Evolutionary conservation across 306 rosid genomes (phyloP).

Genomic region (Carpinus viminea): DNA sequence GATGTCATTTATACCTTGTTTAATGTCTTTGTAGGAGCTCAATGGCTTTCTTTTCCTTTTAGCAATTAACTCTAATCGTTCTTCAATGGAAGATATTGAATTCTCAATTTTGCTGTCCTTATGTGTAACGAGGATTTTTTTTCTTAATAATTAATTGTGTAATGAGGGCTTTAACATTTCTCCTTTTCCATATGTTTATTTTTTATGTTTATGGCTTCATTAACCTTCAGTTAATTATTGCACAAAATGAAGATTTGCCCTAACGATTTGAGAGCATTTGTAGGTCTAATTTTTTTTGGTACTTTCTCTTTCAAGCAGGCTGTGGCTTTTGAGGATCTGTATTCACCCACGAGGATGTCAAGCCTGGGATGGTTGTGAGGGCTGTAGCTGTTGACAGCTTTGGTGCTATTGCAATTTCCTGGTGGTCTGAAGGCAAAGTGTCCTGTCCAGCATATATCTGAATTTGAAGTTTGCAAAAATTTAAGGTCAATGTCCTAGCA

Average conservation of each 20-base stretch:
- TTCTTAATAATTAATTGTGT: no score
- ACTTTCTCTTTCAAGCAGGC: slow-evolving; percentile 53
- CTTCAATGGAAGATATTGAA: not conserved
- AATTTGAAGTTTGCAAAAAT: slow-evolving; percentile 88
- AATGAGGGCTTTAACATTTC: not conserved
- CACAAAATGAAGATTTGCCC: slow-evolving; percentile 9
- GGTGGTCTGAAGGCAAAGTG: slow-evolving; percentile 98
- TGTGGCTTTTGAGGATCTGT: slow-evolving; percentile 86
- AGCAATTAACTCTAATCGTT: not conserved
- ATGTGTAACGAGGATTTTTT: not conserved
- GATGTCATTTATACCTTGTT: not conserved
- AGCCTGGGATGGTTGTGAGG: slow-evolving; percentile 87
- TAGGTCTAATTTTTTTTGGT: slow-evolving; percentile 16
- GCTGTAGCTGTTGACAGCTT: slow-evolving; percentile 84
- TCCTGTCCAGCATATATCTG: slow-evolving; percentile 92
- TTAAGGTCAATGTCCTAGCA: slow-evolving; percentile 56
- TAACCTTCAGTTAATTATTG: not conserved
- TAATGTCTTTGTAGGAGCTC: not conserved
- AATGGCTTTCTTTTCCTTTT: not conserved
- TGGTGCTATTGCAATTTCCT: slow-evolving; percentile 89
- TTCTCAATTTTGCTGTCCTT: not conserved
- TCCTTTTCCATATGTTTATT: not conserved
- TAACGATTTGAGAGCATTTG: slow-evolving; percentile 14
- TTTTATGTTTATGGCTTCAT: not conserved
- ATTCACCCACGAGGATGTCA: slow-evolving; percentile 84